Evolutionary conservation across 1,284 basidiomycete genomes (phyloP).

Genomic region (Megacollybia platyphylla): DNA sequence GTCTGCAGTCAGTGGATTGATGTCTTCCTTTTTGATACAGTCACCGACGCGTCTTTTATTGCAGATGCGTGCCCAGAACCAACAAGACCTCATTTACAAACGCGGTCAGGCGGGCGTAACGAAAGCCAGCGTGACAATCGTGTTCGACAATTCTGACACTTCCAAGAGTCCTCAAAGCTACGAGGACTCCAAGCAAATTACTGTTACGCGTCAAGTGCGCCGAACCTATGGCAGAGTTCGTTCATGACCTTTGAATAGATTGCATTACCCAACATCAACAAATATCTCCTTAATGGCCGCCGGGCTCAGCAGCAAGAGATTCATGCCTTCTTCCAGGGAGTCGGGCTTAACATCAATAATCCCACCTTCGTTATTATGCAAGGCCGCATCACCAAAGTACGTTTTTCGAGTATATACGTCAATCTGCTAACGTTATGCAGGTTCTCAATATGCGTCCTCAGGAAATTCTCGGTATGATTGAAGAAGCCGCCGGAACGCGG

Average conservation of each 20-base stretch:
- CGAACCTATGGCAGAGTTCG: background rate
- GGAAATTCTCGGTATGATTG: slow-evolving; percentile 97
- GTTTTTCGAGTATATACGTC: slow-evolving; percentile 5
- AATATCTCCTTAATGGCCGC: slow-evolving; percentile 96
- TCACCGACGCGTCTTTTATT: background rate
- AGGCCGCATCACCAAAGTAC: slow-evolving; percentile 84
- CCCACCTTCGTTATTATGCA: slow-evolving; percentile 99
- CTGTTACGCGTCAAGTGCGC: slow-evolving; percentile 88
- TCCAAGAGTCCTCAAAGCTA: slow-evolving; percentile 80
- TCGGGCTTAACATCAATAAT: slow-evolving; percentile 99
- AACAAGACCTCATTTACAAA: slow-evolving; percentile 96
- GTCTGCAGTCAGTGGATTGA: slow-evolving; percentile 45
- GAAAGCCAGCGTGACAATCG: slow-evolving; percentile 96
- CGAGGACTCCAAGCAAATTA: slow-evolving; percentile 80
- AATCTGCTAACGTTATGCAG: slow-evolving; percentile 21
- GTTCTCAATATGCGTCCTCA: slow-evolving; percentile 98
- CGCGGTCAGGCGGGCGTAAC: slow-evolving; percentile 96
- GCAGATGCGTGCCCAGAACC: slow-evolving; percentile 90
- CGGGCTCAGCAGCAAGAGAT: slow-evolving; percentile 83
- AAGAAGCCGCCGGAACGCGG: slow-evolving; percentile 95
- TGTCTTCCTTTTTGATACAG: background rate
- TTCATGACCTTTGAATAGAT: slow-evolving; percentile 39
- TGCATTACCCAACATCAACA: slow-evolving; percentile 87
- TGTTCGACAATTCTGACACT: slow-evolving; percentile 97
- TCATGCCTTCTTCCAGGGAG: slow-evolving; percentile 92